Conservation (phyloP, 2,329 filamentous ascomycete genomes). For the Bipolaris zeicola region DNA sequence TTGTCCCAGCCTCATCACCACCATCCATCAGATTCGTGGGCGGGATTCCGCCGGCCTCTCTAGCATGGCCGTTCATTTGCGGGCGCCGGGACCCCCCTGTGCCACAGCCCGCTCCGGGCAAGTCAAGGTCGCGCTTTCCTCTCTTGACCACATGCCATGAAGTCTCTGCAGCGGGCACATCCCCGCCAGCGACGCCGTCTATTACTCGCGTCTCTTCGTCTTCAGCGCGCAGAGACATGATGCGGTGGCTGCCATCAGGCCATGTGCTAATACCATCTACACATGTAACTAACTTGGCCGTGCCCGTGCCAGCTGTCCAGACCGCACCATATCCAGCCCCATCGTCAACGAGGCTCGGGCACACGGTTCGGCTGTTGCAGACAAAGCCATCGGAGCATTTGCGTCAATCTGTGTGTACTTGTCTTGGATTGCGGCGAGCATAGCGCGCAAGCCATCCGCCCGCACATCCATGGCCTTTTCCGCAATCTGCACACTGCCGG, state of each 20-base stretch:
- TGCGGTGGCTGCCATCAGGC: not conserved
- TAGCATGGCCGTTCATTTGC: slow-evolving; percentile 38
- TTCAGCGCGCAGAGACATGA: not conserved
- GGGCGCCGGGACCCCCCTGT: slow-evolving; percentile 25
- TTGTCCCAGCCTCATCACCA: not conserved
- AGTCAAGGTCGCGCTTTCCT: slow-evolving; percentile 5
- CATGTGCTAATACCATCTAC: not conserved
- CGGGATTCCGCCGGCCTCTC: not conserved
- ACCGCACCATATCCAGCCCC: not conserved
- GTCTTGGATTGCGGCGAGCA: slow-evolving; percentile 8
- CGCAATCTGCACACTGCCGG: slow-evolving; percentile 24
- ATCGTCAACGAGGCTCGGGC: not conserved
- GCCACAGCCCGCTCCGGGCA: slow-evolving; percentile 8
- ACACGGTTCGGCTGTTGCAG: not conserved
- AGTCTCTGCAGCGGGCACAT: slow-evolving; percentile 27
- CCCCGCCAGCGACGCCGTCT: slow-evolving; percentile 23
- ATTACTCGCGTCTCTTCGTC: slow-evolving; percentile 17
- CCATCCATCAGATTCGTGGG: not conserved
- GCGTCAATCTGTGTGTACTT: slow-evolving; percentile 5
- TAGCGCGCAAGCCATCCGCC: slow-evolving; percentile 27
- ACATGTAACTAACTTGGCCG: not conserved
- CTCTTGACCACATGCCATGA: slow-evolving; percentile 21
- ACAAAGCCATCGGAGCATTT: slow-evolving; percentile 20
- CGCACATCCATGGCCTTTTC: slow-evolving; percentile 28
- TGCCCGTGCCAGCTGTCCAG: not conserved